phyloP scores from a whole-genome alignment of 1,284 basidiomycete species.

The Fomitopsis pinicola region DNA sequence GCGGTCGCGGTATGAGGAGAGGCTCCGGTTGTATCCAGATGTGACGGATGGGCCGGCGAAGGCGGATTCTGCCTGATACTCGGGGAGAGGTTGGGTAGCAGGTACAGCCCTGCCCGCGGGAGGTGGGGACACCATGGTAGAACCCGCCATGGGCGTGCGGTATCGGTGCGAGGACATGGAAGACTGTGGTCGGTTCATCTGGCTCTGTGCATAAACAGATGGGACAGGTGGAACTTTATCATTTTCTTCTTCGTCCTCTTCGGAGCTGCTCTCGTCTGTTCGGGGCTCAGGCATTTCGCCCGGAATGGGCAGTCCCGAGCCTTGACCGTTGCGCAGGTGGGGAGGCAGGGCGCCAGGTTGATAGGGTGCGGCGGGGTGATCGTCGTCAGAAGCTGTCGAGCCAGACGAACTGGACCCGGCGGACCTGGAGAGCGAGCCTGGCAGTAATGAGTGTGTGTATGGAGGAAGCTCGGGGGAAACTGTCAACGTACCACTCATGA shows the following conservation, averaged over 20 bases:
- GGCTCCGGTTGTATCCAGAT: conserved; percentile 28
- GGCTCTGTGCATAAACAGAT: conserved; percentile 30
- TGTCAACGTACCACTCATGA: conserved; percentile 58
- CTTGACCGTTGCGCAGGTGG: conserved; percentile 16
- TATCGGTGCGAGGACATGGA: conserved; percentile 71
- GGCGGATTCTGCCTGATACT: conserved; percentile 67
- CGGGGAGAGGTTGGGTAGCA: conserved; percentile 61
- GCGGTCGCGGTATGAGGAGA: conserved; percentile 31
- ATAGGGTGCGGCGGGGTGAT: conserved; percentile 25
- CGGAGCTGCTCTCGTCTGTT: conserved; percentile 31
- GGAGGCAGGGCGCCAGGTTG: conserved; percentile 15
- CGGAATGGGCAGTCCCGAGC: conserved; percentile 1
- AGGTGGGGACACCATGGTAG: conserved; percentile 53
- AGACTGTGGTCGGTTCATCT: conserved; percentile 59
- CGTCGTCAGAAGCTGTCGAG: conserved; percentile 47
- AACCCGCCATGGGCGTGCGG: conserved; percentile 69
- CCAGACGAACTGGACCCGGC: conserved; percentile 56
- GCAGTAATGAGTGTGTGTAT: conserved; percentile 2
- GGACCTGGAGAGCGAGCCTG: conserved; percentile 46
- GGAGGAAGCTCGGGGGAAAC: background rate
- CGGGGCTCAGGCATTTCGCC: conserved; percentile 10
- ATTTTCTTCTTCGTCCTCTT: conserved; percentile 42
- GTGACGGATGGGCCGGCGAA: conserved; percentile 53
- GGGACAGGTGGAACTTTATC: conserved; percentile 33
- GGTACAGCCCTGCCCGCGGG: conserved; percentile 32